These are phyloP conservation scores for Balamuthia mandrillaris DNA, from an alignment of 208 protist genomes.

Conservation along the genomic window DNA sequence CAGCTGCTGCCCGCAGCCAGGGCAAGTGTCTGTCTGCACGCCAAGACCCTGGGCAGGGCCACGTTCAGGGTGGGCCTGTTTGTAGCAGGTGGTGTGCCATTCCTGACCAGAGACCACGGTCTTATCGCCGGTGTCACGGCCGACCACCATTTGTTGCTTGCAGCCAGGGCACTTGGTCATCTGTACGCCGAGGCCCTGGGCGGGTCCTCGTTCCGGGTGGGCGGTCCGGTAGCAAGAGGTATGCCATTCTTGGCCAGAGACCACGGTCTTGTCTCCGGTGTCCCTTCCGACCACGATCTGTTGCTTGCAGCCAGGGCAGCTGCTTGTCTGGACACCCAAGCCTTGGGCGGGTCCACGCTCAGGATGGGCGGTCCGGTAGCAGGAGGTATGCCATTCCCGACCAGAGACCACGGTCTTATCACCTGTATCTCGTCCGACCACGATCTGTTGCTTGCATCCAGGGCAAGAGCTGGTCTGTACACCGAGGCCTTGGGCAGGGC, in stretches of 20 bases:
- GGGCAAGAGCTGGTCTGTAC: background rate
- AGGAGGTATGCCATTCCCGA: conserved; percentile 8
- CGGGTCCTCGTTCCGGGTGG: background rate
- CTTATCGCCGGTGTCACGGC: background rate
- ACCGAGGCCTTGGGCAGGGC: background rate
- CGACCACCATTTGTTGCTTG: background rate
- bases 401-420: background rate
- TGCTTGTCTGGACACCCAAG: background rate
- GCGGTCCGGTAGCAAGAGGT: background rate
- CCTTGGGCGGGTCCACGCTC: background rate
- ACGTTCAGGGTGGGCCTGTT: background rate
- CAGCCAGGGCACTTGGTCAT: conserved; percentile 15
- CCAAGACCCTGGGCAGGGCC: background rate
- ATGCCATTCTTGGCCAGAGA: conserved; percentile 16
- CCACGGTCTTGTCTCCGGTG: background rate
- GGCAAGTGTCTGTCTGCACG: background rate
- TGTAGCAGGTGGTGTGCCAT: conserved; percentile 16
- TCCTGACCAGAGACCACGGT: background rate
- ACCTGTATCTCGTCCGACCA: background rate
- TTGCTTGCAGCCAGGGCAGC: background rate
- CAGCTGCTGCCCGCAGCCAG: background rate
- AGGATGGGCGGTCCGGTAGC: background rate
- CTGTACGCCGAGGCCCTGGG: background rate
- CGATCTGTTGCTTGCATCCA: background rate
- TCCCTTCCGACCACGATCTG: conserved; percentile 10